These are phyloP conservation scores for Diaporthe sp. DNA, from an alignment of 2,329 filamentous ascomycete genomes.

Conservation along the genomic window DNA sequence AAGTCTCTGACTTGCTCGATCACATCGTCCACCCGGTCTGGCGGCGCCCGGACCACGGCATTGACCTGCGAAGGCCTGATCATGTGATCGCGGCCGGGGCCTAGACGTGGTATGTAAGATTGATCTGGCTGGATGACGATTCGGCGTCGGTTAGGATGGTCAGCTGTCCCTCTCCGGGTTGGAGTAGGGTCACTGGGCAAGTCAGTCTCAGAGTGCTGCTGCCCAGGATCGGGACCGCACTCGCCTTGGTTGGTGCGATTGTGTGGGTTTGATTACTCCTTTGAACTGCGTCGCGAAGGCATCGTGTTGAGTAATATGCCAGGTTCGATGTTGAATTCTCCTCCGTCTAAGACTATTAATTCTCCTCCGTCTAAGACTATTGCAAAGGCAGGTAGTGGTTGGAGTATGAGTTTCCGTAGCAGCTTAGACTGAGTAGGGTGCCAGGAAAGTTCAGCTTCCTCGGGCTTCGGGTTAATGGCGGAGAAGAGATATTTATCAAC, in stretches of 20 bases:
- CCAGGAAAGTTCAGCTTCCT: rapidly evolving
- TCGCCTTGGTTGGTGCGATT: neutral
- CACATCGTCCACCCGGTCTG: neutral
- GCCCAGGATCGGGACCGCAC: neutral
- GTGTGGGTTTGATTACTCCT: neutral
- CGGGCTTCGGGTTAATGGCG: neutral
- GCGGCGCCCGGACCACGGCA: neutral
- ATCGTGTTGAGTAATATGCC: neutral
- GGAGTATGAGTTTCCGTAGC: neutral
- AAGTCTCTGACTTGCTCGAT: neutral
- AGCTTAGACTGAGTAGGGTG: rapidly evolving
- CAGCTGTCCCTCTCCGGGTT: neutral
- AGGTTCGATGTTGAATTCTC: neutral
- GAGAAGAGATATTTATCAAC: neutral
- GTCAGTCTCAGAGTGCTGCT: neutral
- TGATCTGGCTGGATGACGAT: neutral
- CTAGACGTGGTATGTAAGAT: neutral
- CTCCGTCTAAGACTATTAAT: neutral
- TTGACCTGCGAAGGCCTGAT: neutral
- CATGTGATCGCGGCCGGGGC: neutral
- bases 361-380: neutral
- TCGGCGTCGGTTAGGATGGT: neutral
- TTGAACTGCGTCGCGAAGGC: neutral
- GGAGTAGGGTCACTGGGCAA: neutral
- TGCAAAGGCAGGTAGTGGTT: neutral